Conservation (phyloP, 1,284 basidiomycete genomes). For the Mycosarcoma mackinlayi region DNA sequence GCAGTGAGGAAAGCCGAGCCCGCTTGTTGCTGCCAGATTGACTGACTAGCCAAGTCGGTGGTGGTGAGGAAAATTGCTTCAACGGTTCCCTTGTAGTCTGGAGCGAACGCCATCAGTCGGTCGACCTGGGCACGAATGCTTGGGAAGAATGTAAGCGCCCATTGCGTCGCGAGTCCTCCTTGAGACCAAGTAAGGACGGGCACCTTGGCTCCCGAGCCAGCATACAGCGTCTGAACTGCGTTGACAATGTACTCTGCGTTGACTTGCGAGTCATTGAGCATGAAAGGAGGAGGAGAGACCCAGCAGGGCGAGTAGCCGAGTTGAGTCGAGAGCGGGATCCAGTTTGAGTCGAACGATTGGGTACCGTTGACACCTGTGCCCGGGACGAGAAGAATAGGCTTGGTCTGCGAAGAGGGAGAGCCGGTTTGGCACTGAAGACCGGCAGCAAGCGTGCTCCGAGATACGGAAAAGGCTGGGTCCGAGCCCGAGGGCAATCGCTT, state of each 20-base stretch:
- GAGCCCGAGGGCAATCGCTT: neutral
- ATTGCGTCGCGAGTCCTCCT: constrained; percentile 29
- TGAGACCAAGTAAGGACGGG: constrained; percentile 46
- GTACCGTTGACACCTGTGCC: constrained; percentile 31
- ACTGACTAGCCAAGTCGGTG: neutral
- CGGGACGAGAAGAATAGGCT: constrained; percentile 44
- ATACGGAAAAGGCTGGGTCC: constrained; percentile 21
- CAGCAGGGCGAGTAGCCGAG: constrained; percentile 43
- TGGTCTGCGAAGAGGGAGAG: constrained; percentile 26
- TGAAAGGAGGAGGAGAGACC: constrained; percentile 35
- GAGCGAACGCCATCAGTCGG: constrained; percentile 36
- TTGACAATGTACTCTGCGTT: constrained; percentile 49
- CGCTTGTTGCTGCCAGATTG: constrained; percentile 41
- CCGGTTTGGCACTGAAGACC: constrained; percentile 19
- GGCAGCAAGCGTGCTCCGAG: constrained; percentile 15
- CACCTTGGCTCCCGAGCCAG: constrained; percentile 12
- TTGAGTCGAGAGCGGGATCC: constrained; percentile 28
- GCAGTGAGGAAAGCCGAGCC: constrained; percentile 24
- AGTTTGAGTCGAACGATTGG: constrained; percentile 35
- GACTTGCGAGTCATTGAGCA: constrained; percentile 41
- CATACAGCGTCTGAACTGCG: constrained; percentile 24
- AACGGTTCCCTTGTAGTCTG: constrained; percentile 42
- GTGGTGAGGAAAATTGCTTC: constrained; percentile 11
- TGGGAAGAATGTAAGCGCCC: constrained; percentile 44
- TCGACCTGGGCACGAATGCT: constrained; percentile 18